Evolutionary conservation across 2,329 filamentous ascomycete genomes (phyloP).

Genomic region (Pseudocercospora cruenta): DNA sequence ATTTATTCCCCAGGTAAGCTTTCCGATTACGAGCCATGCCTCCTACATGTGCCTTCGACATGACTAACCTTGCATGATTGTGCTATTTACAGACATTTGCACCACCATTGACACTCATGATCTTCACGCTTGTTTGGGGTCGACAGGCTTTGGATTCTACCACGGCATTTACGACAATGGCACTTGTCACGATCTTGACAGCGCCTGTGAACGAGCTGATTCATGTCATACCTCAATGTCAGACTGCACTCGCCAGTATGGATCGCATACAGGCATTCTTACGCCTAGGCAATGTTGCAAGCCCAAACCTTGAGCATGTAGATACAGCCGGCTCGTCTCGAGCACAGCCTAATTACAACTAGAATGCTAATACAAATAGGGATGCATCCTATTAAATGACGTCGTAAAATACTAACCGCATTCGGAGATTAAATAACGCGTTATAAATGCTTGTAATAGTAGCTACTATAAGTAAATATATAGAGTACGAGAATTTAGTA

Average conservation of each 20-base stretch:
- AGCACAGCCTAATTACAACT: background rate
- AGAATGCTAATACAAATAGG: too few relatives aligned
- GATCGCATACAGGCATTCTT: conserved; percentile 28
- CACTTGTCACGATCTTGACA: conserved; percentile 23
- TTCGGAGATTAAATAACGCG: too few relatives aligned
- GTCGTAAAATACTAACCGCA: too few relatives aligned
- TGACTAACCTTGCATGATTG: too few relatives aligned
- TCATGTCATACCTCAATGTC: conserved; percentile 23
- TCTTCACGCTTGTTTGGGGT: conserved; percentile 21
- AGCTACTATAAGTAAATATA: too few relatives aligned
- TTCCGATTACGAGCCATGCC: too few relatives aligned
- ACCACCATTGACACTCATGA: conserved; percentile 24
- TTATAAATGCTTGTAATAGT: too few relatives aligned
- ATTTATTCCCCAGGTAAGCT: conserved; percentile 6
- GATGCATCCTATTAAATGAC: too few relatives aligned
- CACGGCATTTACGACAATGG: conserved; percentile 25
- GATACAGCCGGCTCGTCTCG: background rate
- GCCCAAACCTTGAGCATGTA: background rate
- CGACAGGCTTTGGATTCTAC: conserved; percentile 19
- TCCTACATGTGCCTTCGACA: too few relatives aligned
- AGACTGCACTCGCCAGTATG: conserved; percentile 26
- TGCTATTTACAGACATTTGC: conserved; percentile 5
- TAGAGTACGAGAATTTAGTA: too few relatives aligned
- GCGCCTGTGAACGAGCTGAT: conserved; percentile 23
- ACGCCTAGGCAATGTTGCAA: background rate